These are phyloP conservation scores for Kandelia obovata DNA, from an alignment of 345 rosid genomes.

Conservation along the genomic window DNA sequence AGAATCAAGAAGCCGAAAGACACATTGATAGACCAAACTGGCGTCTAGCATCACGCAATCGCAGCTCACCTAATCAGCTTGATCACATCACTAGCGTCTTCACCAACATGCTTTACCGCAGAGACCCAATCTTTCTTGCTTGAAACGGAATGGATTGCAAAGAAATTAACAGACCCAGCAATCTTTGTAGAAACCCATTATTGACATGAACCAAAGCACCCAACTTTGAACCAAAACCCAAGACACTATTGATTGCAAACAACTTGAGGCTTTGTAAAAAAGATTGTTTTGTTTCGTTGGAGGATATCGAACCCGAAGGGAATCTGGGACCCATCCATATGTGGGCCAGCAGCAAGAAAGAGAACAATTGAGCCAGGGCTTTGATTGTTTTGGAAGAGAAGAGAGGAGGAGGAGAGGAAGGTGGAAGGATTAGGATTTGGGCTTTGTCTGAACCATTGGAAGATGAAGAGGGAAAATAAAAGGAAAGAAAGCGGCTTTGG, in stretches of 20 bases:
- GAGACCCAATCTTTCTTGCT: conserved; percentile 55
- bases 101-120: conserved; percentile 42
- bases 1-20: conserved; percentile 58
- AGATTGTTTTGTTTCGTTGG: background rate
- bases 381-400: background rate
- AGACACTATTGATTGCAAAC: conserved; percentile 44
- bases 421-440: conserved; percentile 27
- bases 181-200: conserved; percentile 25
- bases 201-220: conserved; percentile 40
- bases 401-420: background rate
- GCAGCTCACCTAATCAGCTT: conserved; percentile 71
- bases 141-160: conserved; percentile 54
- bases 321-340: background rate
- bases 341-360: conserved; percentile 4
- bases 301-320: background rate
- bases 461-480: conserved; percentile 35
- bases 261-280: conserved; percentile 1
- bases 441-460: conserved; percentile 36
- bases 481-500: background rate
- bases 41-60: conserved; percentile 47
- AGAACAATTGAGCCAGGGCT: background rate
- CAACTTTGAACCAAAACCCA: conserved; percentile 7
- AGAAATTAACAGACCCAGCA: conserved; percentile 66
- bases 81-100: conserved; percentile 30
- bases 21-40: conserved; percentile 56